Conservation (phyloP, 495 filamentous ascomycete genomes). For the Xylaria scruposa region DNA sequence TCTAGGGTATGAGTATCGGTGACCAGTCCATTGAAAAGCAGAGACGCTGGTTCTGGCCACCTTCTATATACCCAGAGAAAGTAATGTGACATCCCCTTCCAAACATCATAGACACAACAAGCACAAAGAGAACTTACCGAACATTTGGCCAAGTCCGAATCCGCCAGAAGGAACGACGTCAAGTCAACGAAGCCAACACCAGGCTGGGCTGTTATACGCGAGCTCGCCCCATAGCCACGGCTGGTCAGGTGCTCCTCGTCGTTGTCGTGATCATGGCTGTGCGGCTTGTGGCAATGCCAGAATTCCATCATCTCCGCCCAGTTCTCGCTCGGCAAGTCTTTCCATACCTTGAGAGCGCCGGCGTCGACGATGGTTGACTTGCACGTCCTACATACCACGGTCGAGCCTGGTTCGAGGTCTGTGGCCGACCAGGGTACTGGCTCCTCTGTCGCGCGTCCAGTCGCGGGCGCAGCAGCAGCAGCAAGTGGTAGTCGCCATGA, state of each 20-base stretch:
- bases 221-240: slow-evolving; percentile 79
- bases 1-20: slow-evolving; percentile 96
- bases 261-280: slow-evolving; percentile 51
- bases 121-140: slow-evolving; percentile 31
- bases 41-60: slow-evolving; percentile 64
- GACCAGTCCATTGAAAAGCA: slow-evolving; percentile 66
- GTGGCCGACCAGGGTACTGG: slow-evolving; percentile 74
- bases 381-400: slow-evolving; percentile 73
- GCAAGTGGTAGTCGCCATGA: slow-evolving; percentile 73
- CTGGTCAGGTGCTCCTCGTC: slow-evolving; percentile 53
- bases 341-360: slow-evolving; percentile 70
- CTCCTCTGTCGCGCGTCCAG: slow-evolving; percentile 30
- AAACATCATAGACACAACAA: slow-evolving; percentile 5
- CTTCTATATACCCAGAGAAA: slow-evolving; percentile 81
- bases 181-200: slow-evolving; percentile 80
- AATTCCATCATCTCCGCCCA: slow-evolving; percentile 99
- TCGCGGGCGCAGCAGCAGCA: slow-evolving; percentile 30
- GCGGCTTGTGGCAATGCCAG: slow-evolving; percentile 98
- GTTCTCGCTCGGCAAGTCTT: slow-evolving; percentile 91
- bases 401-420: slow-evolving; percentile 59
- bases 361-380: slow-evolving; percentile 48
- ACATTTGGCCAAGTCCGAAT: slow-evolving; percentile 53
- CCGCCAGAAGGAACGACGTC: slow-evolving; percentile 72
- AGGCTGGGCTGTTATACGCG: slow-evolving; percentile 65
- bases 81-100: slow-evolving; percentile 17